Conservation (phyloP, 148 eudicot genomes). For the Rhododendron mucronatum region DNA sequence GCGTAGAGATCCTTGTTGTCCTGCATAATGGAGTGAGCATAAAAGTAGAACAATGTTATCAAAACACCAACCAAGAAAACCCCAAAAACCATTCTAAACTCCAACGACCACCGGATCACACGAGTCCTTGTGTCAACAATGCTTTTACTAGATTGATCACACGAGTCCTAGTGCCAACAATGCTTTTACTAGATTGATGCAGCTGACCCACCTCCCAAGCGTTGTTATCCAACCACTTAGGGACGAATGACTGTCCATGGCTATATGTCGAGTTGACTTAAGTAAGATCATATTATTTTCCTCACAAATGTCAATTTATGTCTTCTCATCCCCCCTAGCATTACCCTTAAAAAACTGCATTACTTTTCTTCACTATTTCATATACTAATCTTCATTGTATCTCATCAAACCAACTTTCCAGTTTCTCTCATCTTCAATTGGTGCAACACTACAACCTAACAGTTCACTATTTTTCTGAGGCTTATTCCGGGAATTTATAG, state of each 20-base stretch:
- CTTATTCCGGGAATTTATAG: not conserved
- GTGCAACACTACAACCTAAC: not conserved
- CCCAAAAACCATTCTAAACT: not conserved
- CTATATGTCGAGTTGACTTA: not conserved
- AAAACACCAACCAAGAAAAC: not conserved
- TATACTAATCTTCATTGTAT: not conserved
- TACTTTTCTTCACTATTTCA: not conserved
- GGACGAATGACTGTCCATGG: not conserved
- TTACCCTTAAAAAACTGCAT: not conserved
- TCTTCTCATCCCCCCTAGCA: not conserved
- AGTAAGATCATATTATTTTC: not conserved
- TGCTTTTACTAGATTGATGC: not conserved
- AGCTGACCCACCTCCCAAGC: not conserved
- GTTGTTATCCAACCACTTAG: not conserved
- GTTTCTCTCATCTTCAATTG: not conserved
- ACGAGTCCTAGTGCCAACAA: not conserved
- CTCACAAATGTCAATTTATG: not conserved
- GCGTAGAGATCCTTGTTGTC: slow-evolving; percentile 99
- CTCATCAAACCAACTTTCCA: not conserved
- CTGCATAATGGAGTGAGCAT: slow-evolving; percentile 28
- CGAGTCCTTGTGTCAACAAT: not conserved
- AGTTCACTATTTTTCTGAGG: not conserved
- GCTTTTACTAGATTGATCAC: not conserved
- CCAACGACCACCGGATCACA: not conserved
- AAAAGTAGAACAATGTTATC: not conserved